Percentiles rank a stretch among this genome's conserved stretches.
Conservation (phyloP, 2,329 filamentous ascomycete genomes). For the Trichoderma sp. region DNA sequence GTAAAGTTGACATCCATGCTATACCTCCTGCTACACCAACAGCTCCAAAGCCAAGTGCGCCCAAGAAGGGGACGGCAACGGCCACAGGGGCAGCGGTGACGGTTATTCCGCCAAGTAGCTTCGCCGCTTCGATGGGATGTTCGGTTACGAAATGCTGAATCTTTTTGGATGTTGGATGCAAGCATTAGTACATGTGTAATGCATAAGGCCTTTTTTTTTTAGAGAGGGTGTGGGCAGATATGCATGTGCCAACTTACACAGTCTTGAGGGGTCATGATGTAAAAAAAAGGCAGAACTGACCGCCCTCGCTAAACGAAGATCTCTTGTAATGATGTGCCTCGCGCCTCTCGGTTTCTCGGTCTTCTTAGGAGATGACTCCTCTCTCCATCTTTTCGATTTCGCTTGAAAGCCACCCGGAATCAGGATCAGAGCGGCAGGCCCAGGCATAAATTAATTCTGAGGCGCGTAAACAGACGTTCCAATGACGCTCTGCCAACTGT, state of each 20-base stretch:
- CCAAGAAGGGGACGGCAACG: neutral
- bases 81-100: neutral
- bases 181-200: neutral
- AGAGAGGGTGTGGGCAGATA: neutral
- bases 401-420: neutral
- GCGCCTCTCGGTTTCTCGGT: neutral
- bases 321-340: neutral
- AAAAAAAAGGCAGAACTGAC: neutral
- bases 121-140: neutral
- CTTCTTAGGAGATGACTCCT: neutral
- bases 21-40: neutral
- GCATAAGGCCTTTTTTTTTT: neutral
- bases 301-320: neutral
- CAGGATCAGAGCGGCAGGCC: neutral
- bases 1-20: neutral
- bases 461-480: conserved; percentile 1
- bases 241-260: conserved; percentile 3
- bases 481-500: conserved; percentile 16
- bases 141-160: neutral
- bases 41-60: neutral
- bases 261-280: neutral
- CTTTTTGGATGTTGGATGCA: neutral
- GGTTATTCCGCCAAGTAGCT: neutral
- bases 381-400: neutral
- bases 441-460: neutral